phyloP scores from a whole-genome alignment of 768 basidiomycete species.

The Mycena vulgaris region DNA sequence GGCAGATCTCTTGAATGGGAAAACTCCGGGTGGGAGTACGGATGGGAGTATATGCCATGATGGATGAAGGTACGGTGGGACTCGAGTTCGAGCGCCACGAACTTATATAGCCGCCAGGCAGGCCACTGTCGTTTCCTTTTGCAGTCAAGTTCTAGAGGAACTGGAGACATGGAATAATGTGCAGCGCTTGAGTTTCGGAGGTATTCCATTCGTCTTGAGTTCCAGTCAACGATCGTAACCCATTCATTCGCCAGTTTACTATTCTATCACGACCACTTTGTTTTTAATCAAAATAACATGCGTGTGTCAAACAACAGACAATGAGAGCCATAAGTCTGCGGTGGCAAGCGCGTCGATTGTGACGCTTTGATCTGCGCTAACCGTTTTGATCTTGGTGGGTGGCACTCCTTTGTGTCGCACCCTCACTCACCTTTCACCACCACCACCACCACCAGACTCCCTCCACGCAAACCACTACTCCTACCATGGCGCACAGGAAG shows the following conservation, averaged over 20 bases:
- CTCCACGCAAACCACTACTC: not conserved
- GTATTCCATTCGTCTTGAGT: no score
- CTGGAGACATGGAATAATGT: not conserved
- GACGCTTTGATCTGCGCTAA: not conserved
- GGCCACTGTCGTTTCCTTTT: no score
- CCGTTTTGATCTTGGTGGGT: not conserved
- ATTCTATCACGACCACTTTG: not conserved
- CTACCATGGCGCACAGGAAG: constrained; percentile 2
- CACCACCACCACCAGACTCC: not conserved
- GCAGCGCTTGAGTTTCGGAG: no score
- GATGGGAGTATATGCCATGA: not conserved
- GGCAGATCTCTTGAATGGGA: not conserved
- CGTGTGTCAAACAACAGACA: no score
- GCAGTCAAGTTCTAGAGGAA: no score
- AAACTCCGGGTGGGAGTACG: not conserved
- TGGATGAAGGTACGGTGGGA: not conserved
- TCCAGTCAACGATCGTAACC: no score
- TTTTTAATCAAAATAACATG: no score
- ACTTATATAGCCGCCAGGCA: no score
- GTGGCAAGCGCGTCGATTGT: not conserved
- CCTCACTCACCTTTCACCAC: not conserved
- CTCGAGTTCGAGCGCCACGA: not conserved
- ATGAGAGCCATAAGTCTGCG: no score
- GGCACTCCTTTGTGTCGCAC: not conserved
- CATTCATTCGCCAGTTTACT: not conserved